These are phyloP conservation scores for Aspergillus ochraceus DNA, from an alignment of 2,329 filamentous ascomycete species.

Conservation along the genomic window DNA sequence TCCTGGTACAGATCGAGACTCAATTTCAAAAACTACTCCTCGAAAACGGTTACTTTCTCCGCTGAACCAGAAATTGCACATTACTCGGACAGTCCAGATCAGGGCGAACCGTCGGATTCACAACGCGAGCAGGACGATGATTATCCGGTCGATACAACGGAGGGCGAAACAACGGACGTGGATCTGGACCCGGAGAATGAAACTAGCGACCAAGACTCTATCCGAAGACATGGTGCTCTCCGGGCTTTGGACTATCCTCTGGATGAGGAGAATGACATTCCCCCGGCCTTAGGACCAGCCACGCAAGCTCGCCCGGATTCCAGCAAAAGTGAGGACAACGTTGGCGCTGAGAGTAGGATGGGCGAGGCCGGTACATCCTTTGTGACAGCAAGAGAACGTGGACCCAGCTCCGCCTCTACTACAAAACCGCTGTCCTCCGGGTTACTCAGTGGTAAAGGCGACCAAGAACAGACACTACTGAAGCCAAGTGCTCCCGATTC, in stretches of 20 bases:
- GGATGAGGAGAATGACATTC: slow-evolving; percentile 16
- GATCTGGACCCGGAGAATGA: slow-evolving; percentile 13
- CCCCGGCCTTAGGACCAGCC: not conserved
- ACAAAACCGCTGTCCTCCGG: slow-evolving; percentile 17
- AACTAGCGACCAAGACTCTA: slow-evolving; percentile 6
- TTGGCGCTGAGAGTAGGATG: slow-evolving; percentile 12
- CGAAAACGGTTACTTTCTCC: slow-evolving; percentile 52
- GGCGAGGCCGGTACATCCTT: slow-evolving; percentile 28
- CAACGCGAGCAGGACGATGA: not conserved
- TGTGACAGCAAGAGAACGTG: slow-evolving; percentile 32
- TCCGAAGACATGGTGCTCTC: slow-evolving; percentile 9
- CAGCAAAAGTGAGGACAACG: slow-evolving; percentile 4
- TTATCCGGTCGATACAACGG: slow-evolving; percentile 14
- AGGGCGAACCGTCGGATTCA: slow-evolving; percentile 10
- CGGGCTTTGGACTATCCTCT: slow-evolving; percentile 26
- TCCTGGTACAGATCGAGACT: slow-evolving; percentile 59
- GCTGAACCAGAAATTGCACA: slow-evolving; percentile 47
- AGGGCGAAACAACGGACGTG: slow-evolving; percentile 15
- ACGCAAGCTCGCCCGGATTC: not conserved
- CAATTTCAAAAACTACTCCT: slow-evolving; percentile 48
- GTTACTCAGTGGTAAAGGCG: slow-evolving; percentile 5
- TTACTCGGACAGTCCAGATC: slow-evolving; percentile 33
- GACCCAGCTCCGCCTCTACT: slow-evolving; percentile 14
- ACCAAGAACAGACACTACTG: slow-evolving; percentile 3
- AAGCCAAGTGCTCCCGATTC: slow-evolving; percentile 6